Evolutionary conservation across 805 yeast species (phyloP).

Genomic region (Sugiyamaella americana): DNA sequence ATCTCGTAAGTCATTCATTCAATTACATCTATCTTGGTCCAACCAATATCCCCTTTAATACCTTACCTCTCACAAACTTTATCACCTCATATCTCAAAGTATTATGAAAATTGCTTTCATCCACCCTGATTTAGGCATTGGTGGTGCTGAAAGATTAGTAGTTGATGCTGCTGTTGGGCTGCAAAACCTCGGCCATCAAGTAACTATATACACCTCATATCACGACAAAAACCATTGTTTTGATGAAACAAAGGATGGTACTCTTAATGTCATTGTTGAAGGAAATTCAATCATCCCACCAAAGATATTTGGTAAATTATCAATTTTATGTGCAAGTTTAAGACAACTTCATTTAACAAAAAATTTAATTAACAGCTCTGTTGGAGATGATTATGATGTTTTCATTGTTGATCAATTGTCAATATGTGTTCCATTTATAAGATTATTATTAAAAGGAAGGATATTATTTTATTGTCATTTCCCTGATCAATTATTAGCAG

Average conservation of each 20-base stretch:
- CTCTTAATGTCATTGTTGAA: slow-evolving; percentile 56
- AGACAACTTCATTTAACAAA: slow-evolving; percentile 67
- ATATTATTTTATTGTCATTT: slow-evolving; percentile 91
- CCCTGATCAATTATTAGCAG: slow-evolving; percentile 80
- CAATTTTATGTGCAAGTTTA: slow-evolving; percentile 73
- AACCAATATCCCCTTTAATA: no score
- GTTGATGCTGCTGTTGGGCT: slow-evolving; percentile 92
- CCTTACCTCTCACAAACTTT: no score
- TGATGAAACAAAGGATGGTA: slow-evolving; percentile 69
- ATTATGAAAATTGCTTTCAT: slow-evolving; percentile 66
- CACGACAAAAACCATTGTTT: slow-evolving; percentile 84
- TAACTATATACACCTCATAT: slow-evolving; percentile 79
- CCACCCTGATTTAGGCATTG: slow-evolving; percentile 92
- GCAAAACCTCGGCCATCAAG: slow-evolving; percentile 56
- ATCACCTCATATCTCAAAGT: not conserved
- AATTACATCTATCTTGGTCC: no score
- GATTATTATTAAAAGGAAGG: slow-evolving; percentile 35
- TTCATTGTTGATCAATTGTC: slow-evolving; percentile 86
- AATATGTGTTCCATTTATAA: slow-evolving; percentile 71
- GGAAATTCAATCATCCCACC: slow-evolving; percentile 84
- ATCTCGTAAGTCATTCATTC: no score
- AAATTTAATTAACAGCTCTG: slow-evolving; percentile 41
- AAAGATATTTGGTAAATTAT: slow-evolving; percentile 54
- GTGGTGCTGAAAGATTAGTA: slow-evolving; percentile 95
- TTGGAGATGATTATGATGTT: slow-evolving; percentile 52